Evolutionary conservation across 2,329 filamentous ascomycete species (phyloP).

Genomic region (Acarospora socialis): DNA sequence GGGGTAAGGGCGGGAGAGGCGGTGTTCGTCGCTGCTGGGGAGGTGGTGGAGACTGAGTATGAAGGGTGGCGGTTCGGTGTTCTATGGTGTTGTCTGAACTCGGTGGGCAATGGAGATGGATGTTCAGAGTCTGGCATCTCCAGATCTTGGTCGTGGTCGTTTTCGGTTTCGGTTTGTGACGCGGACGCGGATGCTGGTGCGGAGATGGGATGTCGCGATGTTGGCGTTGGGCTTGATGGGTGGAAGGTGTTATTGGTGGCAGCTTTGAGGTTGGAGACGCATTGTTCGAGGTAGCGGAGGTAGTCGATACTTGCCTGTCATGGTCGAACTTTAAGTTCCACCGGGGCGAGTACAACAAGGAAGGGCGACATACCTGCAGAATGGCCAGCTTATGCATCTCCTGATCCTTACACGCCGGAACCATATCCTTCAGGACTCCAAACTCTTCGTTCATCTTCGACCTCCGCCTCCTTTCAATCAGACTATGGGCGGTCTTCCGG

Average conservation of each 20-base stretch:
- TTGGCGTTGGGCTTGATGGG: conserved; percentile 10
- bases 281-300: conserved; percentile 83
- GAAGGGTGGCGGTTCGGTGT: conserved; percentile 7
- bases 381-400: conserved; percentile 99
- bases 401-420: conserved; percentile 79
- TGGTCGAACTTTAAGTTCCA: conserved; percentile 9
- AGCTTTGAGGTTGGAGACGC: conserved; percentile 64
- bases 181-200: conserved; percentile 1
- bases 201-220: conserved; percentile 8
- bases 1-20: conserved; percentile 4
- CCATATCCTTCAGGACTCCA: conserved; percentile 82
- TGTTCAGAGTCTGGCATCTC: conserved; percentile 47
- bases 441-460: conserved; percentile 99
- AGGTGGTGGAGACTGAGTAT: conserved; percentile 14
- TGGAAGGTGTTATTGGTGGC: conserved; percentile 16
- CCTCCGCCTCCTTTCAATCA: conserved; percentile 77
- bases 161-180: conserved; percentile 27
- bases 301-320: conserved; percentile 86
- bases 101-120: conserved; percentile 34
- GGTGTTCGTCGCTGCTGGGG: background rate
- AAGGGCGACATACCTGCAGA: conserved; percentile 53
- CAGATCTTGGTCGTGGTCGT: conserved; percentile 36
- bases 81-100: conserved; percentile 15
- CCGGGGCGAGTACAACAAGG: background rate
- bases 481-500: conserved; percentile 85